Base-by-base conservation (phyloP, 2,329 filamentous ascomycete genomes). In the Anisogramma anomala region DNA sequence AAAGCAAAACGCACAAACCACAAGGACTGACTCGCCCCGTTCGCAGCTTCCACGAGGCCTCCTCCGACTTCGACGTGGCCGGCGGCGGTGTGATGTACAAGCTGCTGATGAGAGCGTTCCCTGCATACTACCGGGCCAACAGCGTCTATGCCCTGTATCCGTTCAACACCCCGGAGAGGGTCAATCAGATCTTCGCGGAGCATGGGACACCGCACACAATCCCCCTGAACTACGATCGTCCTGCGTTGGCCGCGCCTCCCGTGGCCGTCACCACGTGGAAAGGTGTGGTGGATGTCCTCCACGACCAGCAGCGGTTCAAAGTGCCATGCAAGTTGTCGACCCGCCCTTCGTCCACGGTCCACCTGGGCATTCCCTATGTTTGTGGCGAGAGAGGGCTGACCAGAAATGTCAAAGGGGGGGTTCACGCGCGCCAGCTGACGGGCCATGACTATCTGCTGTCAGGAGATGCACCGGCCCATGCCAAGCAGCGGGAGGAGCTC, bases 111-210 rank as follows among this genome's bases (percentile, higher is more conserved):
- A 34, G 41, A 31, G 41, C 35, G 8, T 37, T 43, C 1, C 41
- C 41, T 3, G 35, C 35, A 14, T 43, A 35, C 34, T 39, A 39
- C 30, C 35, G 30, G 5, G 37, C 37, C 19, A 43, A 43, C 45
- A 54, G 50, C 6, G 43, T 52, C 1, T 55, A 55, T 25, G 52
- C 51, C 3, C 46, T 53, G 32, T 56, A 56, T 33, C 56, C 57
- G 1, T 55, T 58, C 45, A 54, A 47, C 22, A 51, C 50, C 2
- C 48, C 51, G 3, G 32, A 35, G 1, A 47, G 45, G 35, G 54
- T 43, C 36, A 34, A 30, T 10, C 47, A 46, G 17, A 52, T 55
- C 19, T 47, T 47, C 20, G 39, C 46, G 23, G 39, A 48, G 3
- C 33, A 45, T 11, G 48, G 48, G 4, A 52, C 47, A 9, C 37